These are phyloP conservation scores for Rhodamnia rubescens DNA, from an alignment of 345 rosid species.

Conservation along the genomic window DNA sequence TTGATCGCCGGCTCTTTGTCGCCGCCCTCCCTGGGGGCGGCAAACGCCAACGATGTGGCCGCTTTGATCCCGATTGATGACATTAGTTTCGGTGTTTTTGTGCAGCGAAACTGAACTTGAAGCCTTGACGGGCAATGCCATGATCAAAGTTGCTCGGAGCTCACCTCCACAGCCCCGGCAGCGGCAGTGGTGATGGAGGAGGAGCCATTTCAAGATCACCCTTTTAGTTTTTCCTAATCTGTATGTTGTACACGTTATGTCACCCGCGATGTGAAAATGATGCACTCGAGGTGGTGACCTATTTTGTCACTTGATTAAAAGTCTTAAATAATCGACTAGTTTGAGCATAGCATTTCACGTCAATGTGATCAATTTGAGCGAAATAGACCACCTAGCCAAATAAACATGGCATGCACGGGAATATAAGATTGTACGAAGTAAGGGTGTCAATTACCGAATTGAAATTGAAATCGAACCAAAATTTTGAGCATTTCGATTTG, in stretches of 20 bases:
- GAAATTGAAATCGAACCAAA: too few species aligned
- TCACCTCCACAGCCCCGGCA: background rate
- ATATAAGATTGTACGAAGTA: too few species aligned
- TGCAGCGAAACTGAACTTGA: background rate
- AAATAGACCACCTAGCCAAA: background rate
- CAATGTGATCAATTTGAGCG: background rate
- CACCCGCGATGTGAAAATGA: background rate
- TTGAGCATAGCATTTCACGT: background rate
- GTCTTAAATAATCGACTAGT: background rate
- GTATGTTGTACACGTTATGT: background rate
- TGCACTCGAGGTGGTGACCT: background rate
- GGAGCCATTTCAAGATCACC: background rate
- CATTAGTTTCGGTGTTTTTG: background rate
- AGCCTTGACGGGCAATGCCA: background rate
- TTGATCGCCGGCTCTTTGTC: background rate
- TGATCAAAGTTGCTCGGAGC: background rate
- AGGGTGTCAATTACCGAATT: too few species aligned
- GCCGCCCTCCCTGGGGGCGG: too few species aligned
- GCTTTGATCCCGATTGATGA: background rate
- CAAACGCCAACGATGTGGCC: background rate
- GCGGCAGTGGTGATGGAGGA: too few species aligned
- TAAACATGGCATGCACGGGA: background rate
- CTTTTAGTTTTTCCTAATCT: background rate
- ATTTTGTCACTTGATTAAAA: background rate
- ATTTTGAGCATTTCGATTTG: too few species aligned